Evolutionary conservation across 169 alveolate genomes (phyloP).

Genomic region (Plasmodium billcollinsi): DNA sequence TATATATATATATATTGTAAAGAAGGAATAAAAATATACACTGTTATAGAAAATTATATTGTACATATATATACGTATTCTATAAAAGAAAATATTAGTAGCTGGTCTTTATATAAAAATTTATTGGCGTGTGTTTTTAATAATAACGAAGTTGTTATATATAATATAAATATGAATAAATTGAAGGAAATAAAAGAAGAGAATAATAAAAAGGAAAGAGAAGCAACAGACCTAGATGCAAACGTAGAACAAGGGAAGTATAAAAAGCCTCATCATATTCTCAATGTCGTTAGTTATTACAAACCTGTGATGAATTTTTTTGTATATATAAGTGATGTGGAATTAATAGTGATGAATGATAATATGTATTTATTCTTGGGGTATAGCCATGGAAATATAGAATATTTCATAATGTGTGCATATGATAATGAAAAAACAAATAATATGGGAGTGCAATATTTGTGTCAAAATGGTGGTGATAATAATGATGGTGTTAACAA

Average conservation of each 20-base stretch:
- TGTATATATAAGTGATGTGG: slow-evolving; percentile 34
- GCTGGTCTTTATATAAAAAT: slow-evolving; percentile 37
- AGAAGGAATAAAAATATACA: slow-evolving; percentile 21
- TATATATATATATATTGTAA: slow-evolving; percentile 47
- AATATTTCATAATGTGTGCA: slow-evolving; percentile 39
- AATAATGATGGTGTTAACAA: background rate
- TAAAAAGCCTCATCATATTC: background rate
- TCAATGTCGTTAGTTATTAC: slow-evolving; percentile 9
- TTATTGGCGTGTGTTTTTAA: slow-evolving; percentile 21
- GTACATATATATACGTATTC: slow-evolving; percentile 6
- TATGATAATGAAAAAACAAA: background rate
- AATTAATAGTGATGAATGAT: slow-evolving; percentile 33
- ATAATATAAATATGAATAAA: slow-evolving; percentile 8
- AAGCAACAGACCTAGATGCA: background rate
- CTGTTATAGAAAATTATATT: slow-evolving; percentile 9
- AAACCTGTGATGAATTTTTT: slow-evolving; percentile 6
- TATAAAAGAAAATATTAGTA: background rate
- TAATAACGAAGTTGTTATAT: slow-evolving; percentile 10
- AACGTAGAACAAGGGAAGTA: background rate
- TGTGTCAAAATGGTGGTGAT: background rate
- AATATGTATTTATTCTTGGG: slow-evolving; percentile 66
- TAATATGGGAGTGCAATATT: background rate
- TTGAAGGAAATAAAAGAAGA: background rate
- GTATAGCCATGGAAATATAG: slow-evolving; percentile 42
- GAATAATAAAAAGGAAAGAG: too few species aligned